phyloP scores from a whole-genome alignment of 177 flowering plant genomes.

The Vitis hybrid region DNA sequence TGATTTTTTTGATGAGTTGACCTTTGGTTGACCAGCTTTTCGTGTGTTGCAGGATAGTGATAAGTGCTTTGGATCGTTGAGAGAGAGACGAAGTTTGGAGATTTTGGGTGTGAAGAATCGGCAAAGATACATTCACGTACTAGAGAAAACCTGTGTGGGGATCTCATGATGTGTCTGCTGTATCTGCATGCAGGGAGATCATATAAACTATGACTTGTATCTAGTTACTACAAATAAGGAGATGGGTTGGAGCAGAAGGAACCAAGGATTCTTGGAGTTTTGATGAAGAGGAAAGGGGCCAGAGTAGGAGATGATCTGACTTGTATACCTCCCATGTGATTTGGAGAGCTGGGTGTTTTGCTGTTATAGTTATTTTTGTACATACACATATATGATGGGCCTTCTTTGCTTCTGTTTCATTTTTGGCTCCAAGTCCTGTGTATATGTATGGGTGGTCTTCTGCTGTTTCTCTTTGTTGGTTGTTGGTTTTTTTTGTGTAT shows the following conservation, averaged over 20 bases:
- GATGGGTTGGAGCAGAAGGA: background rate
- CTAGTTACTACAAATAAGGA: background rate
- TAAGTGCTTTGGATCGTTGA: constrained; percentile 66
- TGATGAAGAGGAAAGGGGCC: too few relatives aligned
- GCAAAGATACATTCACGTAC: constrained; percentile 5
- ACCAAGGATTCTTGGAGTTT: constrained; percentile 6
- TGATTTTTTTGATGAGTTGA: background rate
- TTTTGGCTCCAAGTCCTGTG: too few relatives aligned
- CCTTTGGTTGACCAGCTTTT: background rate
- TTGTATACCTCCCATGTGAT: too few relatives aligned
- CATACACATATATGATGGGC: too few relatives aligned
- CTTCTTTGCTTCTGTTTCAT: too few relatives aligned
- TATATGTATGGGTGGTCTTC: too few relatives aligned
- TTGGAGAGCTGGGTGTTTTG: too few relatives aligned
- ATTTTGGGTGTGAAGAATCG: constrained; percentile 8
- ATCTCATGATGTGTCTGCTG: constrained; percentile 2
- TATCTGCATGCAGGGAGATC: background rate
- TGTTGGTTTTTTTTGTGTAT: too few relatives aligned
- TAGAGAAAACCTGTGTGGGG: constrained; percentile 4
- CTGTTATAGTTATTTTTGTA: too few relatives aligned
- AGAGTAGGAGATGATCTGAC: too few relatives aligned
- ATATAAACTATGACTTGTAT: background rate
- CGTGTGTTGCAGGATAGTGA: constrained; percentile 49
- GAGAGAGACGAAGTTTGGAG: constrained; percentile 14
- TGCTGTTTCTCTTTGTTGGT: too few relatives aligned